A percentile compares a stretch with the other conserved stretches of the same genome.
Evolutionary conservation across 306 rosid species (phyloP).

Genomic region (Lathyrus oleraceus): DNA sequence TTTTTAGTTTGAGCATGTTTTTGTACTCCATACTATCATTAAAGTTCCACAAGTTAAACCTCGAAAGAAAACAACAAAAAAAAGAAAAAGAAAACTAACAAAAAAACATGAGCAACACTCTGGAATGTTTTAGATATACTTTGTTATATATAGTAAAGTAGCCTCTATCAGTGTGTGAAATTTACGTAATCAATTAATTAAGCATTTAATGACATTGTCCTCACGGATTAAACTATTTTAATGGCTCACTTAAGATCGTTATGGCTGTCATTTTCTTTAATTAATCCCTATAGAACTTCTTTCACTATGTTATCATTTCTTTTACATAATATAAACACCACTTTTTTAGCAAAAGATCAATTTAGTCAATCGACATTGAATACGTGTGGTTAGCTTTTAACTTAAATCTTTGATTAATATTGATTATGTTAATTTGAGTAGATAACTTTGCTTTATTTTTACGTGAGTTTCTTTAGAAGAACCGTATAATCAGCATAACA

Average conservation of each 20-base stretch:
- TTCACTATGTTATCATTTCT: conserved; percentile 20
- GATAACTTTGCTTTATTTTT: conserved; percentile 17
- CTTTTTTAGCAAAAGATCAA: conserved; percentile 15
- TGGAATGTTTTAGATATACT: neutral
- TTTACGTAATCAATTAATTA: conserved; percentile 17
- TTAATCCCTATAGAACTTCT: conserved; percentile 9
- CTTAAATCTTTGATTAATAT: neutral
- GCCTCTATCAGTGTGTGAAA: neutral
- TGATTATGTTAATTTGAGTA: neutral
- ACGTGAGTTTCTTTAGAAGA: neutral
- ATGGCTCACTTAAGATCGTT: neutral
- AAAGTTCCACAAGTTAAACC: neutral
- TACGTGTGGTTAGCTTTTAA: conserved; percentile 4
- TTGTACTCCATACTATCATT: neutral
- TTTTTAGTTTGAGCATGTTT: too few species aligned
- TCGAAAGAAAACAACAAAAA: neutral
- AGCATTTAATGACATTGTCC: conserved; percentile 12
- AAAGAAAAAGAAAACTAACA: neutral
- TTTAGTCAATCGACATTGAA: conserved; percentile 8
- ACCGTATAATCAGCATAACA: conserved; percentile 4
- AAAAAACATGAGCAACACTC: conserved; percentile 10
- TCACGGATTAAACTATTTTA: conserved; percentile 34
- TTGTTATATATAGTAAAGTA: neutral
- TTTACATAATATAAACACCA: conserved; percentile 28
- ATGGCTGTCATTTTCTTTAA: conserved; percentile 15